A percentile compares a stretch with the other conserved stretches of the same genome.
Evolutionary conservation across 257 asterid genomes (phyloP).

Genomic region (Solanum arcanum): DNA sequence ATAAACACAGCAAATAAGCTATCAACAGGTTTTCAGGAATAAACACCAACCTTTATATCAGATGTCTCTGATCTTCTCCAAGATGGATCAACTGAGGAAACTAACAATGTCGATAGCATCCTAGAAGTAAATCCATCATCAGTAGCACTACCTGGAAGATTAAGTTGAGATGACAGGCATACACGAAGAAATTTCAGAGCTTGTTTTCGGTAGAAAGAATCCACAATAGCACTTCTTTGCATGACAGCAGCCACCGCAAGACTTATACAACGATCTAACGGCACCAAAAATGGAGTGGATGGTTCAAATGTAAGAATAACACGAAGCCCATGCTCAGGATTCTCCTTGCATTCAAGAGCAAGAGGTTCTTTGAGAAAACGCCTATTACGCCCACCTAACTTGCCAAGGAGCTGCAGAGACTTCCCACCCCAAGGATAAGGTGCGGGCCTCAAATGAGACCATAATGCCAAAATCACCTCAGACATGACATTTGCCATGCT

Average conservation of each 20-base stretch:
- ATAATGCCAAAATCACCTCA: slow-evolving; percentile 92
- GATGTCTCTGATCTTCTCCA: slow-evolving; percentile 85
- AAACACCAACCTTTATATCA: slow-evolving; percentile 65
- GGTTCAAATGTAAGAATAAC: slow-evolving; percentile 97
- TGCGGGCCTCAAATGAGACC: slow-evolving; percentile 96
- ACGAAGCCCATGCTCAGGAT: slow-evolving; percentile 97
- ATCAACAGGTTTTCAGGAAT: background rate
- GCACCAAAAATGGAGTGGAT: slow-evolving; percentile 92
- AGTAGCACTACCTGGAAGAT: slow-evolving; percentile 78
- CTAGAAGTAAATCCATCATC: slow-evolving; percentile 68
- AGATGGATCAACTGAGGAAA: slow-evolving; percentile 78
- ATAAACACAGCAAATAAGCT: slow-evolving; percentile 1
- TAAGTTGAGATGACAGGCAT: slow-evolving; percentile 95
- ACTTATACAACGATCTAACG: slow-evolving; percentile 92
- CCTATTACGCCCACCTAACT: slow-evolving; percentile 95
- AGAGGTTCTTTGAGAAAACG: slow-evolving; percentile 98
- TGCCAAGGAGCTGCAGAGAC: slow-evolving; percentile 94
- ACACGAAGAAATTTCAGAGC: slow-evolving; percentile 89
- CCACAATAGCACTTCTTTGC: slow-evolving; percentile 63
- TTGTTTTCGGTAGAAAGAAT: slow-evolving; percentile 76
- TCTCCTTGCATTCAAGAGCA: slow-evolving; percentile 97
- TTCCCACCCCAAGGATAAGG: slow-evolving; percentile 97
- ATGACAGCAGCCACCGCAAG: slow-evolving; percentile 95
- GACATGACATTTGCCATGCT: slow-evolving; percentile 99
- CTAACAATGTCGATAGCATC: slow-evolving; percentile 56